These are phyloP conservation scores for Dendrobium catenatum DNA, from an alignment of 106 monocot genomes.

Conservation along the genomic window DNA sequence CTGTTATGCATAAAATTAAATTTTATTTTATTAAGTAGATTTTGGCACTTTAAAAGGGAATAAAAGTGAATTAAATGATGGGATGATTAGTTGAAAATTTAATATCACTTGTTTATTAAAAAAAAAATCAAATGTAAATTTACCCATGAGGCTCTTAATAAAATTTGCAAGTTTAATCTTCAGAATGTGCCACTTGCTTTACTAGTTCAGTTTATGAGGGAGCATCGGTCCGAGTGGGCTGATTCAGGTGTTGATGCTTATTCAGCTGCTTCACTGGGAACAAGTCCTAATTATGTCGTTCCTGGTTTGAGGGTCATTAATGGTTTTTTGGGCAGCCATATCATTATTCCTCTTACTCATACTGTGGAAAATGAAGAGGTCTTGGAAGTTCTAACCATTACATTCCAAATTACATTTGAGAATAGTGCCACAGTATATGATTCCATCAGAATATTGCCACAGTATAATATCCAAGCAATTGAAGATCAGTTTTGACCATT, in stretches of 20 bases:
- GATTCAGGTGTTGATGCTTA: too few relatives aligned
- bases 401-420: too few relatives aligned
- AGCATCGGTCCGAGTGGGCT: too few relatives aligned
- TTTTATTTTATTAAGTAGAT: background rate
- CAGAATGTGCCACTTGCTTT: too few relatives aligned
- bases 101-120: background rate
- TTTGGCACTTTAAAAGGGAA: background rate
- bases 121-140: too few relatives aligned
- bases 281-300: conserved; percentile 40
- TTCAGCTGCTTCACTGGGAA: conserved; percentile 33
- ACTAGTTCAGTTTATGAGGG: too few relatives aligned
- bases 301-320: conserved; percentile 36
- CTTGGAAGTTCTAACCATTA: conserved; percentile 41
- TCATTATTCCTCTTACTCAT: conserved; percentile 66
- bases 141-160: too few relatives aligned
- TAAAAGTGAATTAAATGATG: background rate
- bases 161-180: too few relatives aligned
- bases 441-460: too few relatives aligned
- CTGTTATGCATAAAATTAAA: background rate
- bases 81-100: background rate
- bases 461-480: conserved; percentile 14
- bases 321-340: conserved; percentile 54
- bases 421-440: too few relatives aligned
- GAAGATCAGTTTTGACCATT: conserved; percentile 70
- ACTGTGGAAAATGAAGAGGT: conserved; percentile 82